Percentiles rank a stretch among this genome's conserved stretches.
Conservation (phyloP, 305 asterid species). For the Rubia balearica region DNA sequence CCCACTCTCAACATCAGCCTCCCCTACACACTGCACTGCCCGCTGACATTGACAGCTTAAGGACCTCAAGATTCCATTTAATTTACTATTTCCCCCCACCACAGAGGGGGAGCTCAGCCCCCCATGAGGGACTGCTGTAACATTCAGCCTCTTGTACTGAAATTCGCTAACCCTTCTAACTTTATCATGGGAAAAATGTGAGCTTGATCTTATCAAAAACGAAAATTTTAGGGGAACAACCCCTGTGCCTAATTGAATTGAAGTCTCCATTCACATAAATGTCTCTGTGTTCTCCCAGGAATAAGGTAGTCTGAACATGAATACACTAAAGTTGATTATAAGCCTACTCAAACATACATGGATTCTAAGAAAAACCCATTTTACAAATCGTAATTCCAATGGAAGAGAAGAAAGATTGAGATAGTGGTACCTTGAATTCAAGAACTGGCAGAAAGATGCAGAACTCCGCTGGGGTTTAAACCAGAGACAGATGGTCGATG, state of each 20-base stretch:
- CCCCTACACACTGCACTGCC: conserved; percentile 35
- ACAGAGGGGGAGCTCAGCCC: conserved; percentile 12
- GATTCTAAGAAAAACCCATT: neutral
- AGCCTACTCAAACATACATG: neutral
- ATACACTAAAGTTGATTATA: neutral
- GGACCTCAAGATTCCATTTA: conserved; percentile 20
- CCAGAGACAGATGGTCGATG: neutral
- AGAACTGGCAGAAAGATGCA: neutral
- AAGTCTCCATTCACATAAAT: conserved; percentile 21
- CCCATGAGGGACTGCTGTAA: neutral
- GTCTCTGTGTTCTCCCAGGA: neutral
- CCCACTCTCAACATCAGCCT: conserved; percentile 30
- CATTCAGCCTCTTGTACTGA: conserved; percentile 15
- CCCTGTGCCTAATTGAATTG: conserved; percentile 20
- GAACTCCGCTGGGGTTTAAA: neutral
- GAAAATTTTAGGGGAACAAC: conserved; percentile 17
- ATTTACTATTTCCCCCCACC: conserved; percentile 9
- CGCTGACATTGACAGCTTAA: conserved; percentile 44
- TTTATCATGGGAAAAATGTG: conserved; percentile 11
- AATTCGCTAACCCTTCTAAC: conserved; percentile 5
- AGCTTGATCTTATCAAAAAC: conserved; percentile 11
- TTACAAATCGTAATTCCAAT: neutral
- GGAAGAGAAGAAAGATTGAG: neutral
- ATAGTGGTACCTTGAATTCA: conserved; percentile 10
- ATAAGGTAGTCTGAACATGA: neutral